Conservation (phyloP, 176 grass and related monocot genomes). For the Oryza glumipatula region DNA sequence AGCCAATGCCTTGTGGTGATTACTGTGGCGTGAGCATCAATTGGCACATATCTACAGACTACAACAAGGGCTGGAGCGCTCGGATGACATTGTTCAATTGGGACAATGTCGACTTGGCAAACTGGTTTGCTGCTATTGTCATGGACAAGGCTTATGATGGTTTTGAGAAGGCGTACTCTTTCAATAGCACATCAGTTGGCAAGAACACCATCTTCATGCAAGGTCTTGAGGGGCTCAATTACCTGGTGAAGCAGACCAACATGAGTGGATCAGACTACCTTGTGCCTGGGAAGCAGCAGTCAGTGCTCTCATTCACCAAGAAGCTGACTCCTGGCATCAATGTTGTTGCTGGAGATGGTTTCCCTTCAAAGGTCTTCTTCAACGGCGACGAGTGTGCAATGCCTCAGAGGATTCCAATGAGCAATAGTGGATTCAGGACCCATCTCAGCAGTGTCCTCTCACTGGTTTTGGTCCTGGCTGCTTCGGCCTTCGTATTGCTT, state of each 20-base stretch:
- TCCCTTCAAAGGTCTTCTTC: slow-evolving; percentile 91
- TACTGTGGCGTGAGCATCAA: slow-evolving; percentile 94
- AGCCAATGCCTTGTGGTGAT: slow-evolving; percentile 74
- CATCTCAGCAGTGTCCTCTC: slow-evolving; percentile 24
- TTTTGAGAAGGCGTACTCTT: slow-evolving; percentile 81
- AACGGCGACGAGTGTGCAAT: slow-evolving; percentile 84
- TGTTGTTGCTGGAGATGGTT: slow-evolving; percentile 70
- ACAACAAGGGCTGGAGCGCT: slow-evolving; percentile 89
- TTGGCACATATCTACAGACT: slow-evolving; percentile 79
- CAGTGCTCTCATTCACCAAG: slow-evolving; percentile 89
- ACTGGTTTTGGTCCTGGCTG: slow-evolving; percentile 46
- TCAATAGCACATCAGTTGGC: slow-evolving; percentile 61
- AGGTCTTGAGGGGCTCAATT: slow-evolving; percentile 76
- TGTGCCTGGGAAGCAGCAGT: slow-evolving; percentile 86
- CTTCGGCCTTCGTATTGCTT: slow-evolving; percentile 50
- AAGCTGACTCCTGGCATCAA: slow-evolving; percentile 72
- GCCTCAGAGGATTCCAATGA: slow-evolving; percentile 54
- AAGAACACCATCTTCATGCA: slow-evolving; percentile 93
- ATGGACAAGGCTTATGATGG: slow-evolving; percentile 83
- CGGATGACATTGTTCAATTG: slow-evolving; percentile 95
- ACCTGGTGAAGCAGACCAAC: slow-evolving; percentile 78
- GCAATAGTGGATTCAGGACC: slow-evolving; percentile 50
- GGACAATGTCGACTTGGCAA: slow-evolving; percentile 64
- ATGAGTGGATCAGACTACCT: slow-evolving; percentile 64
- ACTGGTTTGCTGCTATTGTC: slow-evolving; percentile 87